phyloP scores from a whole-genome alignment of 495 filamentous ascomycete genomes.

The Aspergillus sclerotiicarbonarius region DNA sequence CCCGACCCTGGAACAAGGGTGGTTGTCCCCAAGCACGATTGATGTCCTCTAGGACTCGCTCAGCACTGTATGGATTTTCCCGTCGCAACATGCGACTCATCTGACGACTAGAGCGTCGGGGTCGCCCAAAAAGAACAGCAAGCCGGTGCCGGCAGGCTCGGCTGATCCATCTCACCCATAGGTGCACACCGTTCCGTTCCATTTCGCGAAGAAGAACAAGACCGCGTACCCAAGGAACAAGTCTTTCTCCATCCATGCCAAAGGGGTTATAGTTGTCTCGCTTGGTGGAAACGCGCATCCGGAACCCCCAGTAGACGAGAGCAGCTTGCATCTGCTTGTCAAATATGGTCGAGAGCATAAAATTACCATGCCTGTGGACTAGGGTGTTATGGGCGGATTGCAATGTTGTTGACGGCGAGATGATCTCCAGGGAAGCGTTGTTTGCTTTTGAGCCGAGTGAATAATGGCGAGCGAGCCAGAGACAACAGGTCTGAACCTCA shows the following conservation, averaged over 20 bases:
- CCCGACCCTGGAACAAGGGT: slow-evolving; percentile 26
- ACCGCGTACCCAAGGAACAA: slow-evolving; percentile 49
- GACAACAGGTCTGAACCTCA: slow-evolving; percentile 35
- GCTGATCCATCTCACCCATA: slow-evolving; percentile 35
- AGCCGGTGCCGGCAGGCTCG: slow-evolving; percentile 50
- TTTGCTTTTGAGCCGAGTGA: slow-evolving; percentile 12
- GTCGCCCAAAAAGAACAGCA: slow-evolving; percentile 46
- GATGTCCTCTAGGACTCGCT: slow-evolving; percentile 32
- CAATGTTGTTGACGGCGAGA: not conserved
- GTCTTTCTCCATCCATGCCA: slow-evolving; percentile 12
- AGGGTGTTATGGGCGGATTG: not conserved
- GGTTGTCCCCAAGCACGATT: slow-evolving; percentile 35
- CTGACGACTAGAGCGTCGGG: slow-evolving; percentile 25
- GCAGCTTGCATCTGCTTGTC: slow-evolving; percentile 45
- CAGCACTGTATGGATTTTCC: slow-evolving; percentile 32
- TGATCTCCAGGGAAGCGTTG: not conserved
- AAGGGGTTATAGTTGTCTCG: slow-evolving; percentile 9
- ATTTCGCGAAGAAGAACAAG: slow-evolving; percentile 51
- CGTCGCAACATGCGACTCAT: slow-evolving; percentile 38
- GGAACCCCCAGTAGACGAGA: slow-evolving; percentile 61
- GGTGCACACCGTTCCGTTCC: slow-evolving; percentile 41
- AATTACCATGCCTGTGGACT: not conserved
- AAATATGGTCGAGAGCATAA: slow-evolving; percentile 46
- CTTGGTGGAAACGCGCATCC: slow-evolving; percentile 27
- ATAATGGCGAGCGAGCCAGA: slow-evolving; percentile 46